Evolutionary conservation across 495 filamentous ascomycete genomes (phyloP), one percentile per base, ranked within the genome.

Genomic region (Thermothielavioides terrestris): DNA sequence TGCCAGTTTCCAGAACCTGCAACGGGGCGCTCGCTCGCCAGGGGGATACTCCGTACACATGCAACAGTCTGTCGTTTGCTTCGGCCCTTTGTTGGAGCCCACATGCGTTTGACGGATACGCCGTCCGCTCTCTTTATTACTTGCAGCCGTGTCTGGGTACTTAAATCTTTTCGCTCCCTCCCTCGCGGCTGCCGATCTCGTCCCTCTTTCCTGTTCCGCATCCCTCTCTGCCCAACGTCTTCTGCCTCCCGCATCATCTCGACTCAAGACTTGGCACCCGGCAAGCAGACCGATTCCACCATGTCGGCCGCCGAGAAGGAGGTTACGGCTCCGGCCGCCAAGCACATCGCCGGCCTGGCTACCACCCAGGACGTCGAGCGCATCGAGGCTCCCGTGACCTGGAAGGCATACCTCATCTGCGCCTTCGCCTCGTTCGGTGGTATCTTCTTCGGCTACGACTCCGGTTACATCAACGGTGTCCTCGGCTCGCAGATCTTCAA

Each of bases 381-480:
- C 45, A 74, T 82, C 58, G 81, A 84, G 66, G 79, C 81, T 8
- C 81, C 81, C 37, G 77, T 84, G 49, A 83, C 80, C 41, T 54
- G 76, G 55, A 80, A 80, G 71, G 79, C 81, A 17, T 84, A 85
- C 61, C 64, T 83, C 25, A 77, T 85, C 70, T 84, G 81, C 61
- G 81, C 78, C 48, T 85, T 85, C 61, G 79, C 81, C 36, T 74
- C 80, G 9, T 84, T 85, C 60, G 81, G 81, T 45, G 81, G 81
- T 66, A 81, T 83, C 60, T 77, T 81, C 70, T 82, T 81, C 68
- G 79, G 79, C 22, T 82, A 79, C 52, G 80, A 84, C 54, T 75
- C 76, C 17, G 80, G 80, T 46, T 82, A 81, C 63, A 83, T 84
- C 66, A 75, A 69, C 60, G 79, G 79, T 43, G 77, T 83, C 42